Conservation (phyloP, 371 early-diverging fungal genomes). For the Rhizopus arrhizus region DNA sequence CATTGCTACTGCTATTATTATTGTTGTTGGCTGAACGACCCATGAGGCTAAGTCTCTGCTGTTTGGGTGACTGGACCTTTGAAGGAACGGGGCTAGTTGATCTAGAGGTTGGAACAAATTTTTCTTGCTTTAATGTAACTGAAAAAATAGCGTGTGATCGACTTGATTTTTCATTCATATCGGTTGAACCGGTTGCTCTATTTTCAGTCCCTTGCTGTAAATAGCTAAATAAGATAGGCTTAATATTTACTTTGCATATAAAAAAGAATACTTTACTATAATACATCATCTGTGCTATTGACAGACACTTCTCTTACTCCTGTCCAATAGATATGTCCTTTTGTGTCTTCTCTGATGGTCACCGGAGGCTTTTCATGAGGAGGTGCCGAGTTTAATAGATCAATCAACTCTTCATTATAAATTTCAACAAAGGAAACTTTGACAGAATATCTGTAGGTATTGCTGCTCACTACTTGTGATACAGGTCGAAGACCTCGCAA, state of each 20-base stretch:
- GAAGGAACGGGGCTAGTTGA: conserved; percentile 41
- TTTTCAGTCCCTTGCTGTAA: conserved; percentile 79
- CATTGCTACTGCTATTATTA: conserved; percentile 15
- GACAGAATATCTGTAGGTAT: conserved; percentile 46
- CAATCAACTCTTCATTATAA: conserved; percentile 96
- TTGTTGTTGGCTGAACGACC: background rate
- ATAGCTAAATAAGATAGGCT: conserved; percentile 41
- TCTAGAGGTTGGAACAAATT: conserved; percentile 43
- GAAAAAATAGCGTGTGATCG: conserved; percentile 98
- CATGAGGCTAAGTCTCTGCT: background rate
- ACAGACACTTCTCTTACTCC: conserved; percentile 87
- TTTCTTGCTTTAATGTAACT: conserved; percentile 81
- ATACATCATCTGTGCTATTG: conserved; percentile 73
- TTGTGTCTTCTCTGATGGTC: conserved; percentile 89
- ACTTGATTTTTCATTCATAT: conserved; percentile 96
- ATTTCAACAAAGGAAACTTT: conserved; percentile 87
- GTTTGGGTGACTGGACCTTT: conserved; percentile 15
- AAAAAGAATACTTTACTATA: conserved; percentile 53
- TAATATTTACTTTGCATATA: conserved; percentile 1
- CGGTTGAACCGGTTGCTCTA: conserved; percentile 92
- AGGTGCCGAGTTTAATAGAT: conserved; percentile 70
- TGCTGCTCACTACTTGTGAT: conserved; percentile 7
- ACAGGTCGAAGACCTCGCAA: conserved; percentile 17
- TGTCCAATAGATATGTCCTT: conserved; percentile 89
- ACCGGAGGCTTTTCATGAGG: conserved; percentile 64